Conservation (phyloP, 208 protist species). For the Zelonia costaricensis region DNA sequence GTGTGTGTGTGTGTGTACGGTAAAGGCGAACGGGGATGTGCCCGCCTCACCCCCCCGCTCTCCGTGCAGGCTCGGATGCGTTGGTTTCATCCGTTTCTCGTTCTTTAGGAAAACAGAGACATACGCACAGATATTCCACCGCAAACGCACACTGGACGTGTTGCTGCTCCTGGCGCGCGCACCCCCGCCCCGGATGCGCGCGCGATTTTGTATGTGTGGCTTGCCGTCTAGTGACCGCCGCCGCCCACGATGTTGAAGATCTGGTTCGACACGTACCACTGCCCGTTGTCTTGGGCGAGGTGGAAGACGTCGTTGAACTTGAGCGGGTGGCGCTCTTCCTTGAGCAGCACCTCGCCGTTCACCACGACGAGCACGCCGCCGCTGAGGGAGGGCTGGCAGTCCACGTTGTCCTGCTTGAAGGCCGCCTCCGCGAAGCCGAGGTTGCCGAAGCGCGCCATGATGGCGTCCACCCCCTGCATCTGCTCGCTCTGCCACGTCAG, state of each 20-base stretch:
- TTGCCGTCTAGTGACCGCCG: constrained; percentile 73
- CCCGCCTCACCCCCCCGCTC: too few species aligned
- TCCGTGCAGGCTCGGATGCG: too few species aligned
- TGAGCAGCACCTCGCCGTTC: constrained; percentile 82
- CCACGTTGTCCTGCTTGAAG: constrained; percentile 81
- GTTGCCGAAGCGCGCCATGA: constrained; percentile 79
- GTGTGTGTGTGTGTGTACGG: not conserved
- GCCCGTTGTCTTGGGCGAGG: constrained; percentile 63
- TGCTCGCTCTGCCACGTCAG: constrained; percentile 90
- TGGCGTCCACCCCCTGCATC: constrained; percentile 79
- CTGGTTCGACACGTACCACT: constrained; percentile 90
- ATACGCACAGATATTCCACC: too few species aligned
- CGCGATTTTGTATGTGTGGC: not conserved
- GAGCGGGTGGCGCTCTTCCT: constrained; percentile 78
- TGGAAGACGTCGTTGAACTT: constrained; percentile 92
- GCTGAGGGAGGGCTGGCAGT: constrained; percentile 80
- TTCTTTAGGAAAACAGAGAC: too few species aligned
- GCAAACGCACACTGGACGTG: too few species aligned
- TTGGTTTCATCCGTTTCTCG: too few species aligned
- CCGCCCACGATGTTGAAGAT: constrained; percentile 90
- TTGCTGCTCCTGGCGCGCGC: too few species aligned
- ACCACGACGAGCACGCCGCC: constrained; percentile 81
- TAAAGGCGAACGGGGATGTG: too few species aligned
- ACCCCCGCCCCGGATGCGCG: too few species aligned
- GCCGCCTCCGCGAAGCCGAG: constrained; percentile 73